Base-by-base conservation (phyloP, 176 grass and related monocot genomes). In the Puya raimondii region DNA sequence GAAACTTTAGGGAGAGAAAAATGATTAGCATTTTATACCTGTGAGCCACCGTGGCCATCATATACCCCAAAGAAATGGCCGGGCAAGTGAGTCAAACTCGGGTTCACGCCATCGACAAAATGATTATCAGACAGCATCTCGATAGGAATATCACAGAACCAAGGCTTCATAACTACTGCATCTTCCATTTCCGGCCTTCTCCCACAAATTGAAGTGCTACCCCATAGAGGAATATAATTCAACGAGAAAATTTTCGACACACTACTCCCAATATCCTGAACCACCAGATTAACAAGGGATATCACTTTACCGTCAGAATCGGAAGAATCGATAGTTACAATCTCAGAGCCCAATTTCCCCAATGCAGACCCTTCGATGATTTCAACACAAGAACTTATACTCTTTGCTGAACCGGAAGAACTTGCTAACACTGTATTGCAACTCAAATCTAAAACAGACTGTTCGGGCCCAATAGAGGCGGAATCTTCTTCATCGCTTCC, bases 31-130 rank as follows among this genome's bases (percentile, higher is more conserved):
- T 48, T 54, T 17, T n/a, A 33, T 59, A 77, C 74, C 74, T 77
- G 65, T 13, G 65, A 26, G 61, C 74, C 74, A 47, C 74, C 74
- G 63, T 77, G 74, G 23, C 74, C 74, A 77, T 77, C 74, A 69
- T 77, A 77, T 13, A 77, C 74, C 15, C 74, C 74, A 77, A 77
- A 77, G 33, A 77, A 77, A 54, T 77, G 65, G 12, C 56, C 56
- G n/a, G 56, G n/a, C 56, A 61, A 9, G 56, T 22, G 56, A 61
- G 17, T 18, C 33, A 48, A 67, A 3, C 65, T 48, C 48, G 42
- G 42, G 10, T 47, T 20, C 42, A 15, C 2, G 15, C 15, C 16
- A 9, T 67, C 42, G 15, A 3, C 7, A 1, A 47, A 67, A 16
- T 10, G 33, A 67, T 63, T 23, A 63, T 9, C 65, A 2, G 16